Evolutionary conservation across 139 green algal species (phyloP).

Genomic region (Tetraselmis striata): DNA sequence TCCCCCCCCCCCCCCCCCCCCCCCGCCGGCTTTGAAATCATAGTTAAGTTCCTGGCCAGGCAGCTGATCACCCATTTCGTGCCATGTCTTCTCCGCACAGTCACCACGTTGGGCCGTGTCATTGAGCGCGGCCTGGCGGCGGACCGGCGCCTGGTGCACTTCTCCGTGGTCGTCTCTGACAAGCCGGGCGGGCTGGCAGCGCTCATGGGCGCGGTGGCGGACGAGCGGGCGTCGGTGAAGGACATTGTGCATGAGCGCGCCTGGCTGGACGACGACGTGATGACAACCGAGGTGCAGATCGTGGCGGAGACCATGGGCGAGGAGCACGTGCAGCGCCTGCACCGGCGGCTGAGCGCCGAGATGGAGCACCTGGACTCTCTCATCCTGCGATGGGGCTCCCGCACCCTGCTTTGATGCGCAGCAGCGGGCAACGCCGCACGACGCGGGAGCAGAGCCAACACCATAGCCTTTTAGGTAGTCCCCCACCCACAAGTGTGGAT

Average conservation of each 20-base stretch:
- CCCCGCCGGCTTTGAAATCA: too few species aligned
- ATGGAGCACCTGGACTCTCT: neutral
- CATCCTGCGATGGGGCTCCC: neutral
- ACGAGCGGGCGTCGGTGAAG: conserved; percentile 16
- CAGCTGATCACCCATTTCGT: too few species aligned
- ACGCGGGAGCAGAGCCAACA: too few species aligned
- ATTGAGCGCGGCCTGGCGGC: conserved; percentile 21
- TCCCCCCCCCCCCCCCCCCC: too few species aligned
- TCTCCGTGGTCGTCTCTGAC: conserved; percentile 18
- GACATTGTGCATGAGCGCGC: conserved; percentile 23
- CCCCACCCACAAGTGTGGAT: too few species aligned
- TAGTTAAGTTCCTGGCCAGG: too few species aligned
- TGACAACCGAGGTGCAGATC: conserved; percentile 9
- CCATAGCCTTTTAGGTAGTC: too few species aligned
- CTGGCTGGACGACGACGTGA: conserved; percentile 16
- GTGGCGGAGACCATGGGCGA: conserved; percentile 6
- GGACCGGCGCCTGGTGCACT: conserved; percentile 19
- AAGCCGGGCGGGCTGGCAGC: conserved; percentile 9
- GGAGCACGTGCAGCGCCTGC: conserved; percentile 4
- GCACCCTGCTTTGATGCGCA: too few species aligned
- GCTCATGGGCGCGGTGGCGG: neutral
- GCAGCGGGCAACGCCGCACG: too few species aligned
- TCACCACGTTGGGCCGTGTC: conserved; percentile 13
- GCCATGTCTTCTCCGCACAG: neutral
- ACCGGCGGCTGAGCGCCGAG: neutral